phyloP scores from a whole-genome alignment of 371 early-diverging fungal species.

The Fennellomyces sp. region DNA sequence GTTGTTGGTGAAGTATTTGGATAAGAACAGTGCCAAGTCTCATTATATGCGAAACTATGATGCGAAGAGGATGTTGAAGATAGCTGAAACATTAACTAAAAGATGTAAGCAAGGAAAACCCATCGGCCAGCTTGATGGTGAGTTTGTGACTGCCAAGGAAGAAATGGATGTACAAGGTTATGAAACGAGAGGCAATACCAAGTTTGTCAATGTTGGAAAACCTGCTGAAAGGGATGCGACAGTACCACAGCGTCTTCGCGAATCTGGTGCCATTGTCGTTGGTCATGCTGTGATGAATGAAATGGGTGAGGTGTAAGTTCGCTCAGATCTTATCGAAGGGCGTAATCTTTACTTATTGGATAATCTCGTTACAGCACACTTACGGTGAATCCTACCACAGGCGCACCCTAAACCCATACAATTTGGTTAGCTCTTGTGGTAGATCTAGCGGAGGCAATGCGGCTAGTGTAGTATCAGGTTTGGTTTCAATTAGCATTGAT shows the following conservation, averaged over 20 bases:
- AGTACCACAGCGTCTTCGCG: constrained; percentile 47
- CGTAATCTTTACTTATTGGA: too few species aligned
- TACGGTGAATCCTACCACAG: constrained; percentile 60
- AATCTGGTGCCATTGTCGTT: constrained; percentile 60
- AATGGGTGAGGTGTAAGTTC: constrained; percentile 56
- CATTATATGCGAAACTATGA: constrained; percentile 46
- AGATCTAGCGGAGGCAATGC: constrained; percentile 75
- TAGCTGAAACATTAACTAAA: too few species aligned
- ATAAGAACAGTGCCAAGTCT: constrained; percentile 10
- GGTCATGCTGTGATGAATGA: constrained; percentile 68
- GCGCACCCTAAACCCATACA: constrained; percentile 72
- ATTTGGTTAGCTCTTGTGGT: constrained; percentile 60
- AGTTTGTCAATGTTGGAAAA: constrained; percentile 67
- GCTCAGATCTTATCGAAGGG: constrained; percentile 1
- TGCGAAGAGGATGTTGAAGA: too few species aligned
- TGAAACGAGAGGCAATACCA: constrained; percentile 60
- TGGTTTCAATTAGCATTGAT: constrained; percentile 72
- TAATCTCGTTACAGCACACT: constrained; percentile 32
- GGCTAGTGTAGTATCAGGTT: constrained; percentile 62
- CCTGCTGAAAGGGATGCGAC: constrained; percentile 51
- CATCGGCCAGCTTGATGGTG: constrained; percentile 69
- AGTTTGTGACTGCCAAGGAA: constrained; percentile 61
- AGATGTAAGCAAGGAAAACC: constrained; percentile 56
- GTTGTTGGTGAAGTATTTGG: constrained; percentile 13
- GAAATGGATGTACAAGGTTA: constrained; percentile 61